These are phyloP conservation scores for Leishmania tarentolae DNA, from an alignment of 208 protist genomes.

Conservation along the genomic window DNA sequence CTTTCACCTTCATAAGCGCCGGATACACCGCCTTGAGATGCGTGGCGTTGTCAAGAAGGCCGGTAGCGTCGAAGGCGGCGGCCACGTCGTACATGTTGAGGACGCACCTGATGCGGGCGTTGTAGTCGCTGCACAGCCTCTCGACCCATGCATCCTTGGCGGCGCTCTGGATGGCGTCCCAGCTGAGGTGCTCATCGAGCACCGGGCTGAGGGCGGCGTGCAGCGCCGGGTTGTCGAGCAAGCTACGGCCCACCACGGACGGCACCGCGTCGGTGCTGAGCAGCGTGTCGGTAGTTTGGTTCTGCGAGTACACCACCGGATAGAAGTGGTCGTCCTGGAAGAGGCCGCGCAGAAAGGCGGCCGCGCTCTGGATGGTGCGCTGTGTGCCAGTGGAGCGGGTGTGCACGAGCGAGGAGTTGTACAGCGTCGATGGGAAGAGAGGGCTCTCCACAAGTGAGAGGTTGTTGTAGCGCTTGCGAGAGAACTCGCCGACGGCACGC, in stretches of 20 bases:
- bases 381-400: constrained; percentile 52
- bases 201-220: constrained; percentile 24
- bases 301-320: constrained; percentile 48
- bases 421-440: constrained; percentile 39
- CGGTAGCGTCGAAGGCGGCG: constrained; percentile 38
- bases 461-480: constrained; percentile 51
- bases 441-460: constrained; percentile 32
- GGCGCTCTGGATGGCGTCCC: constrained; percentile 36
- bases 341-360: constrained; percentile 50
- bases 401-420: constrained; percentile 59
- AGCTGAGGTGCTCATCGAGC: constrained; percentile 47
- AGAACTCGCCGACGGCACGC: constrained; percentile 33
- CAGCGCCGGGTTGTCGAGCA: constrained; percentile 22
- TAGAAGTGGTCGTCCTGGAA: constrained; percentile 50
- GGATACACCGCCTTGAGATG: constrained; percentile 28
- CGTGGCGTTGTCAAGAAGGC: constrained; percentile 29
- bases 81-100: constrained; percentile 52
- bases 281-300: constrained; percentile 46
- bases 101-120: constrained; percentile 33
- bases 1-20: constrained; percentile 13
- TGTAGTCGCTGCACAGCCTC: constrained; percentile 37
- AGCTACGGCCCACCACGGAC: constrained; percentile 31
- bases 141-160: constrained; percentile 43
- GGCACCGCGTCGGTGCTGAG: constrained; percentile 43
- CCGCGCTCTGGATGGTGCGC: constrained; percentile 63